Evolutionary conservation across 345 rosid genomes (phyloP).

Genomic region (Murraya koenigii): DNA sequence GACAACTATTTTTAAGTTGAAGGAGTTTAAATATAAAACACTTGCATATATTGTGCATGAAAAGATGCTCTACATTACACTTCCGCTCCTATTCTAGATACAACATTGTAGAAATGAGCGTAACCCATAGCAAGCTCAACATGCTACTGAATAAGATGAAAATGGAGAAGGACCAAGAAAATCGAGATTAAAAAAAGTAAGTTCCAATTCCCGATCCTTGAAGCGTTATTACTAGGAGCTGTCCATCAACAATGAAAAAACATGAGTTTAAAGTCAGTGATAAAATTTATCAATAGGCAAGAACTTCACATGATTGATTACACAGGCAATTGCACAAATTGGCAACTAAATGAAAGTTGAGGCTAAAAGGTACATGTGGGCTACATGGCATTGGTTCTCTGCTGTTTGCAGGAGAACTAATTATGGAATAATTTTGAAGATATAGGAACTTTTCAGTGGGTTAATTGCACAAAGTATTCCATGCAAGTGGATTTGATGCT

Average conservation of each 20-base stretch:
- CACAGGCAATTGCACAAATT: not conserved
- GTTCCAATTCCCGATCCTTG: conserved; percentile 34
- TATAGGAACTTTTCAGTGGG: not conserved
- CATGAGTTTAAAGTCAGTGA: not conserved
- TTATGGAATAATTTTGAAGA: not conserved
- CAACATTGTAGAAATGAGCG: not conserved
- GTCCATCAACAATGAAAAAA: conserved; percentile 21
- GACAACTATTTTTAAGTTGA: not conserved
- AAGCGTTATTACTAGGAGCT: conserved; percentile 29
- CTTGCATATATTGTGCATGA: not conserved
- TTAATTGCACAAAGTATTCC: not conserved
- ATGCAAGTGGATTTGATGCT: not conserved
- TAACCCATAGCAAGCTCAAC: not conserved
- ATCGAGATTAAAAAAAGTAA: conserved; percentile 21
- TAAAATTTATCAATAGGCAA: not conserved
- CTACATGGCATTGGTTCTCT: not conserved
- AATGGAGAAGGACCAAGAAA: conserved; percentile 33
- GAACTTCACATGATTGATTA: not conserved
- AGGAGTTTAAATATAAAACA: not conserved
- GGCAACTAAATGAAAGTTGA: not conserved
- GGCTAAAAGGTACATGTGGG: not conserved
- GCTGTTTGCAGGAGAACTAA: not conserved
- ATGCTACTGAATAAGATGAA: conserved; percentile 25
- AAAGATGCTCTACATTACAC: not conserved
- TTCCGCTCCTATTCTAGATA: not conserved